Evolutionary conservation across 140 eudicot species (phyloP).

Genomic region (Bidens hawaiensis): DNA sequence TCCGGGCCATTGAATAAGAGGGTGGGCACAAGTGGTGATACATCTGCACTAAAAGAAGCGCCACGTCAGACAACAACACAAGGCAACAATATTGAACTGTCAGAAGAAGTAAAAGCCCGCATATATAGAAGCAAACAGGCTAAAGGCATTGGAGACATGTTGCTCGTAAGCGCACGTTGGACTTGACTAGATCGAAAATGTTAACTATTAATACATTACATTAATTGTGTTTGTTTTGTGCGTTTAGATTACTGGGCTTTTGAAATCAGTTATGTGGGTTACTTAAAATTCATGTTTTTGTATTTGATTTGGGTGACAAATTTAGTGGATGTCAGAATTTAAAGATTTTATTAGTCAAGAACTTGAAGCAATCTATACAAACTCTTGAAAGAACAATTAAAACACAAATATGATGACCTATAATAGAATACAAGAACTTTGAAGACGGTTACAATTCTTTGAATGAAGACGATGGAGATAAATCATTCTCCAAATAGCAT

Average conservation of each 20-base stretch:
- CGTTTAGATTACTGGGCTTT: background rate
- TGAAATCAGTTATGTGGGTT: background rate
- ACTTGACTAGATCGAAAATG: background rate
- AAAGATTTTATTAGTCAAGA: too few species aligned
- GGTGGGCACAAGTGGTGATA: constrained; percentile 16
- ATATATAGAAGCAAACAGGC: constrained; percentile 80
- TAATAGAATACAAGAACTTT: too few species aligned
- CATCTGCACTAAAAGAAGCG: constrained; percentile 19
- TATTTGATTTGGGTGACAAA: too few species aligned
- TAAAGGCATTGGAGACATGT: constrained; percentile 87
- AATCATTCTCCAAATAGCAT: too few species aligned
- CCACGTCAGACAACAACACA: constrained; percentile 13
- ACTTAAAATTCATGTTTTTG: background rate
- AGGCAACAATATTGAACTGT: constrained; percentile 22
- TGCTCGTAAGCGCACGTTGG: constrained; percentile 44
- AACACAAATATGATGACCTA: too few species aligned
- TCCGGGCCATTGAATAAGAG: constrained; percentile 17
- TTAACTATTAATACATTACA: background rate
- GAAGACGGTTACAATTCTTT: too few species aligned
- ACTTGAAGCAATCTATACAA: too few species aligned
- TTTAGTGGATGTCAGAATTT: too few species aligned
- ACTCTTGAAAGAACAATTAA: too few species aligned
- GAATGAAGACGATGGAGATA: too few species aligned
- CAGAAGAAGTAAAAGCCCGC: constrained; percentile 71
- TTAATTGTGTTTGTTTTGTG: background rate